These are phyloP conservation scores for Magnaporthales sp. DNA, from an alignment of 2,329 filamentous ascomycete genomes.

Conservation along the genomic window DNA sequence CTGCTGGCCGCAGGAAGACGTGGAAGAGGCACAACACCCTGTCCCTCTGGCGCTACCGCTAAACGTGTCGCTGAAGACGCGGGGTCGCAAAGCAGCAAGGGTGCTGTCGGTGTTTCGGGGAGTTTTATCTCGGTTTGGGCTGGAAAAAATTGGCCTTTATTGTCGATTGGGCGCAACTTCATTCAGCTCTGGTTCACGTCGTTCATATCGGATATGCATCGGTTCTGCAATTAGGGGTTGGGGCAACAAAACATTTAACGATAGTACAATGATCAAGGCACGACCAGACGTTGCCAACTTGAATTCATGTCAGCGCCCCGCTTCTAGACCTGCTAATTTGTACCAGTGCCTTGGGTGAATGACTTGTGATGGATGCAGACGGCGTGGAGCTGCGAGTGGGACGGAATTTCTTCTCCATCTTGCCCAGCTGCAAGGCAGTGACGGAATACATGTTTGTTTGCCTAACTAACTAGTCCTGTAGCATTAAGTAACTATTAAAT, in stretches of 20 bases:
- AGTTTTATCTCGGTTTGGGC: background rate
- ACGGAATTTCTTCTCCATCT: too few species aligned
- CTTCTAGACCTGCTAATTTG: background rate
- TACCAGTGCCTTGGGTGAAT: background rate
- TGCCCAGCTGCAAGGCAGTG: too few species aligned
- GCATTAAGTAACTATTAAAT: too few species aligned
- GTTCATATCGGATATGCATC: slow-evolving; percentile 1
- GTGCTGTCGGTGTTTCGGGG: background rate
- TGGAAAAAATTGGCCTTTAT: background rate
- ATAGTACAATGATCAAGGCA: slow-evolving; percentile 4
- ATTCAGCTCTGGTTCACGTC: slow-evolving; percentile 1
- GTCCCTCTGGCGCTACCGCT: slow-evolving; percentile 97
- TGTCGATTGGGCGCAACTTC: slow-evolving; percentile 1
- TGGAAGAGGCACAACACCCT: slow-evolving; percentile 99
- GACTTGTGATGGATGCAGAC: background rate
- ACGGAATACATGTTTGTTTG: too few species aligned
- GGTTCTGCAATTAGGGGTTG: slow-evolving; percentile 1
- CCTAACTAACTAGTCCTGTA: too few species aligned
- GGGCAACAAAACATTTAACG: slow-evolving; percentile 4
- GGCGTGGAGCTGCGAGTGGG: too few species aligned
- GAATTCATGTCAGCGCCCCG: background rate
- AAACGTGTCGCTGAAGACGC: slow-evolving; percentile 24
- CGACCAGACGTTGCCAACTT: background rate
- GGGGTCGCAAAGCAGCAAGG: background rate
- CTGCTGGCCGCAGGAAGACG: slow-evolving; percentile 95